Evolutionary conservation across 2,329 filamentous ascomycete species (phyloP).

Genomic region (Venturia aucupariae): DNA sequence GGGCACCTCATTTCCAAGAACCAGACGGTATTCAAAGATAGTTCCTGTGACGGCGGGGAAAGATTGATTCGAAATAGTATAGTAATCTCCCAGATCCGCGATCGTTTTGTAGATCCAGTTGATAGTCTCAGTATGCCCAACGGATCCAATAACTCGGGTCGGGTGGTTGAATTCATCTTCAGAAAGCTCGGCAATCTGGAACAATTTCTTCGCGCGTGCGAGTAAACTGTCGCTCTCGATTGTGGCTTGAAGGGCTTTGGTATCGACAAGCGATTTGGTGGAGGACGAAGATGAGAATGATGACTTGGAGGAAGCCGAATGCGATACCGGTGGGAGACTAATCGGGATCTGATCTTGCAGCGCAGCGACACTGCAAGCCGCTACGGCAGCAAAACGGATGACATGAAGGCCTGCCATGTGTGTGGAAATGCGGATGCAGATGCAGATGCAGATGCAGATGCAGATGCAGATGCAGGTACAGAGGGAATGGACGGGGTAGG

Average conservation of each 20-base stretch:
- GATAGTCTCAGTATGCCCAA: slow-evolving; percentile 20
- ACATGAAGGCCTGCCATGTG: background rate
- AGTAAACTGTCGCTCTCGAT: slow-evolving; percentile 50
- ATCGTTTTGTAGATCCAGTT: slow-evolving; percentile 23
- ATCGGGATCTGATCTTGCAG: background rate
- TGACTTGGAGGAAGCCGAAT: background rate
- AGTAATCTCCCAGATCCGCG: slow-evolving; percentile 49
- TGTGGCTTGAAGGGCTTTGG: slow-evolving; percentile 43
- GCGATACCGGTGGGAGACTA: background rate
- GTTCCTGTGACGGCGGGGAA: slow-evolving; percentile 25
- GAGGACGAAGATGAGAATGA: background rate
- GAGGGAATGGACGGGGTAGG: background rate
- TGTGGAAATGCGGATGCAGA: background rate
- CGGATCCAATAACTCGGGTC: slow-evolving; percentile 57
- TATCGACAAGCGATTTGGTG: slow-evolving; percentile 18
- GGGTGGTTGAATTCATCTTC: slow-evolving; percentile 56
- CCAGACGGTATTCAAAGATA: slow-evolving; percentile 24
- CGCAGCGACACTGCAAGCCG: background rate
- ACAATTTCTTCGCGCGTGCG: slow-evolving; percentile 51
- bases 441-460: background rate
- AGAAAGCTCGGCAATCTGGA: slow-evolving; percentile 50
- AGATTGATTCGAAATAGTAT: slow-evolving; percentile 45
- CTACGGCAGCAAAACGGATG: background rate
- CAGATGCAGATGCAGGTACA: background rate
- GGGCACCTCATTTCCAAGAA: slow-evolving; percentile 26